A percentile compares a stretch with the other conserved stretches of the same genome.
phyloP scores from a whole-genome alignment of 1,284 basidiomycete species.

The Cystobasidiaceae sp. region DNA sequence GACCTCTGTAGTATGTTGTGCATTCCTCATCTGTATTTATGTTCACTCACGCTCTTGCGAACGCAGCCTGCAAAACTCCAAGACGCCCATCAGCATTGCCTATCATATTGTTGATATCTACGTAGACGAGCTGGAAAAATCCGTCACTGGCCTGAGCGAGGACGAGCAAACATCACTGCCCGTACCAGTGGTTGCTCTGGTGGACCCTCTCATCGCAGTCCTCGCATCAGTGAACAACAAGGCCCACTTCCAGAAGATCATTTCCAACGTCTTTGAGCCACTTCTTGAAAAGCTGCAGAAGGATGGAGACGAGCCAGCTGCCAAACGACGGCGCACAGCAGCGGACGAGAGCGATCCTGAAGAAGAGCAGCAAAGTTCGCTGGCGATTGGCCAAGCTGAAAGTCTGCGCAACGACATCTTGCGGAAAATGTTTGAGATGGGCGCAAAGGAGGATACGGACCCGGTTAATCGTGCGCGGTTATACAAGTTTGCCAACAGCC shows the following conservation, averaged over 20 bases:
- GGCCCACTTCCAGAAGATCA: slow-evolving; percentile 63
- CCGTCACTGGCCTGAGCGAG: slow-evolving; percentile 45
- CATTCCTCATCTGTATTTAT: neutral
- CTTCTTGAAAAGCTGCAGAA: slow-evolving; percentile 54
- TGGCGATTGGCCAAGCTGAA: slow-evolving; percentile 1
- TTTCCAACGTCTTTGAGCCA: slow-evolving; percentile 61
- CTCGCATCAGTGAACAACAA: slow-evolving; percentile 61
- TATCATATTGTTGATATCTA: slow-evolving; percentile 89
- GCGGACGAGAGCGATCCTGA: slow-evolving; percentile 47
- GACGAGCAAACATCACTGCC: neutral
- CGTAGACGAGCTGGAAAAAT: slow-evolving; percentile 82
- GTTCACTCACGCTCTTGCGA: neutral
- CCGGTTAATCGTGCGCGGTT: slow-evolving; percentile 74
- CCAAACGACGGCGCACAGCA: slow-evolving; percentile 48
- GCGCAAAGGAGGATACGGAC: slow-evolving; percentile 65
- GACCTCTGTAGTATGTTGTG: slow-evolving; percentile 66
- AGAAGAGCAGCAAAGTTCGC: slow-evolving; percentile 44
- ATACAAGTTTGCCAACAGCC: slow-evolving; percentile 67
- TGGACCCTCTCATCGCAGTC: slow-evolving; percentile 64
- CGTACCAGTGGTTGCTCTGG: slow-evolving; percentile 56
- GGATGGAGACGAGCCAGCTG: slow-evolving; percentile 39
- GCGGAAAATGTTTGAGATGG: slow-evolving; percentile 64
- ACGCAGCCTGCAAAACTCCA: slow-evolving; percentile 55
- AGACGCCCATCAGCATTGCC: slow-evolving; percentile 69
- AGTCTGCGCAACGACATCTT: slow-evolving; percentile 50